A percentile compares a stretch with the other conserved stretches of the same genome.
These are phyloP conservation scores for Hyphopichia fennica DNA, from an alignment of 1,139 yeast genomes.

Conservation along the genomic window DNA sequence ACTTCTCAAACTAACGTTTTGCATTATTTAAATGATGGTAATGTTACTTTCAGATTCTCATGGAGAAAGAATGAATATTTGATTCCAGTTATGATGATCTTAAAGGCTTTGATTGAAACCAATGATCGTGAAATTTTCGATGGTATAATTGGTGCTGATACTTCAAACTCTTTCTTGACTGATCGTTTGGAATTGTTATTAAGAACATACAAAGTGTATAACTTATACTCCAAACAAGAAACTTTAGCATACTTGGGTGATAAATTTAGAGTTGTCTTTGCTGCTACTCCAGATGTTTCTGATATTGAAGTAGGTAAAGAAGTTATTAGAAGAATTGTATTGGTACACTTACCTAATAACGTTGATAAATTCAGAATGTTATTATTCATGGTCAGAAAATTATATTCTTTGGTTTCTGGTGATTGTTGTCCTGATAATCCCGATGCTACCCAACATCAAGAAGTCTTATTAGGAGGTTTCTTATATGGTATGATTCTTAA, in stretches of 20 bases:
- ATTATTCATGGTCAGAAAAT: conserved; percentile 91
- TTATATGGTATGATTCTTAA: conserved; percentile 94
- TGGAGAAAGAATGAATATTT: conserved; percentile 96
- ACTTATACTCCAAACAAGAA: conserved; percentile 77
- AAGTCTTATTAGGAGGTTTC: conserved; percentile 92
- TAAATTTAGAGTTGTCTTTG: conserved; percentile 91
- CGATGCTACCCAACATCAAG: conserved; percentile 99
- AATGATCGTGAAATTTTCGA: conserved; percentile 95
- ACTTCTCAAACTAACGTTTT: conserved; percentile 95
- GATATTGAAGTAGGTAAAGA: conserved; percentile 91
- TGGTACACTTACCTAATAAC: conserved; percentile 78
- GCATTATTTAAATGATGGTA: conserved; percentile 94
- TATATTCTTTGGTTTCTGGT: conserved; percentile 93
- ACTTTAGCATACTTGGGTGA: conserved; percentile 93
- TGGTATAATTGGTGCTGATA: conserved; percentile 90
- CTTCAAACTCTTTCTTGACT: conserved; percentile 86
- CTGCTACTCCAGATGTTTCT: conserved; percentile 81
- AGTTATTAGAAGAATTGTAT: conserved; percentile 77
- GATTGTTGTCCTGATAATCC: conserved; percentile 98
- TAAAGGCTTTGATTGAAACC: conserved; percentile 87
- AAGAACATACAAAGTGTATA: conserved; percentile 82
- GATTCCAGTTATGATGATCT: conserved; percentile 89
- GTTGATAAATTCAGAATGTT: conserved; percentile 83
- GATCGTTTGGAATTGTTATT: conserved; percentile 95
- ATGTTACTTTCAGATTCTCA: conserved; percentile 91